Base-by-base conservation (phyloP, 2,329 filamentous ascomycete species). In the Paraphoma chrysanthemicola region DNA sequence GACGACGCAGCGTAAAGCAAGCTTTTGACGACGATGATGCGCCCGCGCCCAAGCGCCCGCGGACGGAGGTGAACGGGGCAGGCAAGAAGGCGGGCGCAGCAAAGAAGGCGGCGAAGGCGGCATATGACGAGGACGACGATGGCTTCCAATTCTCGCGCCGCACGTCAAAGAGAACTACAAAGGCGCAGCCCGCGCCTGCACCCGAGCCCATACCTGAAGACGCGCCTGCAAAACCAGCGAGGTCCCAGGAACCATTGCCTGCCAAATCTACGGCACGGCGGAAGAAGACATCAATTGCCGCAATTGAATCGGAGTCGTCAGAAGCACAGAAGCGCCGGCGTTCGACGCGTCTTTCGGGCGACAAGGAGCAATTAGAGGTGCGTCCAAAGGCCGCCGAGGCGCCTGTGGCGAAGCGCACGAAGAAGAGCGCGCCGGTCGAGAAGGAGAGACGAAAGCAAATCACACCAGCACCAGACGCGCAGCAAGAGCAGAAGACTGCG, bases 71-170 rank as follows among this genome's bases (percentile, higher is more conserved):
- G 57, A 76, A 73, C 53, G 75, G 73, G n/a, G 62, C 74, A 42
- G 71, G 57, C 51, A 79, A 76, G 62, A 73, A 67, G 57, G 61
- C 64, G 46, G 67, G 70, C 44, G 69, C 73, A 51, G 61, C 67
- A 36, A 78, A 68, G 63, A 78, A 76, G 67, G 67, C 71, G 39
- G 57, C 74, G 38, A 79, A 76, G 63, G 61, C 67, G 70, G 79
- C 78, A 49, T 80, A 81, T 57, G 77, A 79, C 17, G 79, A 82
- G 64, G 71, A 80, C 33, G 80, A 79, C 52, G 81, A 82, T 53
- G 81, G 75, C 30, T 83, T 83, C 62, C 72, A 77, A 42, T 83
- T 83, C 56, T 76, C 78, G 56, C 79, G 80, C 50, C 70, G 73
- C 46, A 73, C 70, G 4, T 71, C 74, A 31, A 62, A 64, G 42